Evolutionary conservation across 2,329 filamentous ascomycete genomes (phyloP).

Genomic region (Verticillium klebahnii): DNA sequence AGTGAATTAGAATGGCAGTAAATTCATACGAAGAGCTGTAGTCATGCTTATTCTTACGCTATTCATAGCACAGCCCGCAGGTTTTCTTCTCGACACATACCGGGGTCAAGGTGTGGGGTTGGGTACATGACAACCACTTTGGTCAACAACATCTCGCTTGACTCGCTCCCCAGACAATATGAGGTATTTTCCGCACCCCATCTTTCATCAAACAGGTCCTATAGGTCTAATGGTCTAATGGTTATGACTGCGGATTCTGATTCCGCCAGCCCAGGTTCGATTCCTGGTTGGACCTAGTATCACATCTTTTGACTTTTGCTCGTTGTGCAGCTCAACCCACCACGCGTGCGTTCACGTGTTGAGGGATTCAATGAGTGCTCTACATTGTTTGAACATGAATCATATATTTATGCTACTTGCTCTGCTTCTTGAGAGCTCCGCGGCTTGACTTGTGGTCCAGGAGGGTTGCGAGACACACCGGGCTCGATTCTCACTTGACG

Average conservation of each 20-base stretch:
- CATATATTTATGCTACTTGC: too few relatives aligned
- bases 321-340: background rate
- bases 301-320: background rate
- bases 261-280: slow-evolving; percentile 3
- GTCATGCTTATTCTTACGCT: too few relatives aligned
- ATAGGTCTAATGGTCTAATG: slow-evolving; percentile 1
- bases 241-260: slow-evolving; percentile 3
- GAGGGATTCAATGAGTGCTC: background rate
- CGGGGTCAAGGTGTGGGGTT: background rate
- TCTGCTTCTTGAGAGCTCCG: too few relatives aligned
- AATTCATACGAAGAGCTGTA: too few relatives aligned
- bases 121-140: background rate
- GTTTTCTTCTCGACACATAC: too few relatives aligned
- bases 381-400: too few relatives aligned
- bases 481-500: too few relatives aligned
- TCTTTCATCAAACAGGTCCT: background rate
- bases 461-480: too few relatives aligned
- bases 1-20: too few relatives aligned
- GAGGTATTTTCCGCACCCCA: background rate
- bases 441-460: too few relatives aligned
- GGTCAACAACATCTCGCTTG: background rate
- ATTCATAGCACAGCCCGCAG: too few relatives aligned
- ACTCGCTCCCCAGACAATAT: background rate
- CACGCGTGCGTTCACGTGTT: background rate
- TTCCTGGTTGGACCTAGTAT: slow-evolving; percentile 1